Evolutionary conservation across 2,329 filamentous ascomycete genomes (phyloP).

Genomic region (Trichoderma sp.): DNA sequence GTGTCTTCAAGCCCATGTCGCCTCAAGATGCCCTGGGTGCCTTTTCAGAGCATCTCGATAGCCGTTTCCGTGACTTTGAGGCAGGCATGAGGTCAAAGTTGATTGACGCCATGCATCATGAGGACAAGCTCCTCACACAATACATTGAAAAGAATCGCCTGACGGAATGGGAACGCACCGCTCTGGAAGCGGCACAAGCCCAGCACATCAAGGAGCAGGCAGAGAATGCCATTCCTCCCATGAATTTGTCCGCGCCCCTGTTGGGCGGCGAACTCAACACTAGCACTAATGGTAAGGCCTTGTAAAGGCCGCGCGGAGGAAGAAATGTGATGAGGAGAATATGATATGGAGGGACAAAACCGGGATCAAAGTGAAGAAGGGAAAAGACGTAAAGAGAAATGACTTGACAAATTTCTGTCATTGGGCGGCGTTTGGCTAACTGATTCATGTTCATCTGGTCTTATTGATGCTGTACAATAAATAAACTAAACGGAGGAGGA

Average conservation of each 20-base stretch:
- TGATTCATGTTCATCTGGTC: slow-evolving; percentile 17
- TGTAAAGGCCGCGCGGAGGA: not conserved
- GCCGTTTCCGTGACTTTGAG: slow-evolving; percentile 60
- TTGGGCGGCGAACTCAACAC: not conserved
- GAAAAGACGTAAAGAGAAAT: slow-evolving; percentile 18
- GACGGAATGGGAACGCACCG: slow-evolving; percentile 62
- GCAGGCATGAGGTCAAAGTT: slow-evolving; percentile 67
- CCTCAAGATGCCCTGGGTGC: slow-evolving; percentile 60
- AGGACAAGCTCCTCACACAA: slow-evolving; percentile 66
- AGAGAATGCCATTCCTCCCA: slow-evolving; percentile 20
- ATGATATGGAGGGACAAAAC: not conserved
- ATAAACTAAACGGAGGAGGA: not conserved
- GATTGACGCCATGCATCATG: slow-evolving; percentile 68
- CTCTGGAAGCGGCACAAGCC: slow-evolving; percentile 41
- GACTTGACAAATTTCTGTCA: slow-evolving; percentile 20
- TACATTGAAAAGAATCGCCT: slow-evolving; percentile 70
- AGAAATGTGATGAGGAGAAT: not conserved
- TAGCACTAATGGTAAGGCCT: slow-evolving; percentile 5
- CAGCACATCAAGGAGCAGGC: slow-evolving; percentile 38
- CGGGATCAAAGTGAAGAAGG: not conserved
- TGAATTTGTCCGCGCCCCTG: not conserved
- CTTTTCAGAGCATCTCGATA: slow-evolving; percentile 61
- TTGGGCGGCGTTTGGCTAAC: slow-evolving; percentile 23
- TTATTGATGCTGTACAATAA: slow-evolving; percentile 21
- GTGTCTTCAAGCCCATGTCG: slow-evolving; percentile 47